Evolutionary conservation across 1,139 yeast genomes (phyloP).

Genomic region (Zhuliangozyma blackwelliae): DNA sequence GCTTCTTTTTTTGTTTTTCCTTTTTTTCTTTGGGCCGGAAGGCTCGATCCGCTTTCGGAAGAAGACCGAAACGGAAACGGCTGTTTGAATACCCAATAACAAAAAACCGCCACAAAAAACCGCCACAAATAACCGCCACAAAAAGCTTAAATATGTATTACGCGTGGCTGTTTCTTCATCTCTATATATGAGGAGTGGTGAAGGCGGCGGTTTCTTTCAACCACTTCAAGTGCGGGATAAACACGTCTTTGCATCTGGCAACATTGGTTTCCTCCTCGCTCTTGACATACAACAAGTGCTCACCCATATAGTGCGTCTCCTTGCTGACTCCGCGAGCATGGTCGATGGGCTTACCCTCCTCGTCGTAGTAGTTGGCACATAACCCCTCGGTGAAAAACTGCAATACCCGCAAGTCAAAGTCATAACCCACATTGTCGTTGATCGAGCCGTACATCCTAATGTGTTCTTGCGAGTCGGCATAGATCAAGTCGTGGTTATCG

Average conservation of each 20-base stretch:
- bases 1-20: no score
- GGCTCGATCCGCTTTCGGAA: no score
- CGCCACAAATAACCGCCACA: no score
- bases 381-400: constrained; percentile 37
- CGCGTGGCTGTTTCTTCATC: no score
- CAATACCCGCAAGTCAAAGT: constrained; percentile 45
- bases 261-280: constrained; percentile 20
- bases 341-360: constrained; percentile 26
- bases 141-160: no score
- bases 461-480: constrained; percentile 31
- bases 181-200: no score
- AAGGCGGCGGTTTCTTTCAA: constrained; percentile 22
- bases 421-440: constrained; percentile 44
- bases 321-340: constrained; percentile 15
- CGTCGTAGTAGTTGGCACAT: constrained; percentile 34
- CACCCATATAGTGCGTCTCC: constrained; percentile 31
- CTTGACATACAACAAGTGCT: constrained; percentile 24
- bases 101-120: no score
- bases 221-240: constrained; percentile 39
- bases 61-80: no score
- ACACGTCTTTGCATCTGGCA: constrained; percentile 33
- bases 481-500: constrained; percentile 42
- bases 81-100: no score
- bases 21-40: no score
- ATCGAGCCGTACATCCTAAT: constrained; percentile 45